Evolutionary conservation across 2,329 filamentous ascomycete species (phyloP).

Genomic region (Microsporum ferrugineum): DNA sequence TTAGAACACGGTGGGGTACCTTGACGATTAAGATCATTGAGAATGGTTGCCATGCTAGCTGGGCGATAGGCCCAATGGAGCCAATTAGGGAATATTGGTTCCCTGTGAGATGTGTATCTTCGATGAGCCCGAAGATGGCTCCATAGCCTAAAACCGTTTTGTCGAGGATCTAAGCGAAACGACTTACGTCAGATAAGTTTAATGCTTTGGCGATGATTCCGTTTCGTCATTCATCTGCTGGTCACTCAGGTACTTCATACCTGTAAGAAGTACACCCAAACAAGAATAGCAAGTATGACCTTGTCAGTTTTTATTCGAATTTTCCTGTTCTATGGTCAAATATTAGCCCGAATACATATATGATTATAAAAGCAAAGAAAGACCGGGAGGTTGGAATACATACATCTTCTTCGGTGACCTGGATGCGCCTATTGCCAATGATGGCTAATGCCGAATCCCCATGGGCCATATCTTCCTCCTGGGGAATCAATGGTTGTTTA

Average conservation of each 20-base stretch:
- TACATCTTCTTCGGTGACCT: slow-evolving; percentile 27
- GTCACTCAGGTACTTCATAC: slow-evolving; percentile 5
- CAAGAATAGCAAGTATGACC: slow-evolving; percentile 41
- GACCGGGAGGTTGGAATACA: background rate
- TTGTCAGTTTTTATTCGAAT: slow-evolving; percentile 53
- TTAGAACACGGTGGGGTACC: slow-evolving; percentile 48
- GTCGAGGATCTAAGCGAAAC: slow-evolving; percentile 38
- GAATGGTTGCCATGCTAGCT: slow-evolving; percentile 51
- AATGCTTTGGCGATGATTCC: background rate
- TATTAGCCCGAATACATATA: background rate
- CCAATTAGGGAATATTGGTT: slow-evolving; percentile 48
- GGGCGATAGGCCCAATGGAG: slow-evolving; percentile 48
- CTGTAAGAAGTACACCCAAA: slow-evolving; percentile 39
- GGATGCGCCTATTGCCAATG: slow-evolving; percentile 4
- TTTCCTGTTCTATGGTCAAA: slow-evolving; percentile 35
- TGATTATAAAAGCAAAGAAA: background rate
- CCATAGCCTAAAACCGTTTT: slow-evolving; percentile 48
- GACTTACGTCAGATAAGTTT: background rate
- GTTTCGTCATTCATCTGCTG: background rate
- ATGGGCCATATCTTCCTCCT: background rate
- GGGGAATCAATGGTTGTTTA: background rate
- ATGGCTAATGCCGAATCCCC: slow-evolving; percentile 5
- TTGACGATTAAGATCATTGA: slow-evolving; percentile 50
- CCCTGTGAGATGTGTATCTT: slow-evolving; percentile 41
- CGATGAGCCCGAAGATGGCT: slow-evolving; percentile 44